Percentiles rank a stretch among this genome's conserved stretches.
Conservation (phyloP, 495 filamentous ascomycete species). For the Rostrohypoxylon terebratum region DNA sequence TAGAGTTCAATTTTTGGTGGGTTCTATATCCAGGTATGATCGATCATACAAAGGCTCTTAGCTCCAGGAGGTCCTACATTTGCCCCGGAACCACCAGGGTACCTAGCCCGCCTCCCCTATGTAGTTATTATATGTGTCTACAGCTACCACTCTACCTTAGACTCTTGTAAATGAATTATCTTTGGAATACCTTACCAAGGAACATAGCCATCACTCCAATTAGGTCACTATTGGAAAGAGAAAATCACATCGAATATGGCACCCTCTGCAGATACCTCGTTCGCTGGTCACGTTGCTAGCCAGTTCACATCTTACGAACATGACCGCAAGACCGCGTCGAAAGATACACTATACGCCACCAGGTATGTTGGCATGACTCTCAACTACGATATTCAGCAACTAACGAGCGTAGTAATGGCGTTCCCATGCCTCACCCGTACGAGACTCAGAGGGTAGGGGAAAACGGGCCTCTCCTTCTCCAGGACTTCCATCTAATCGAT, state of each 20-base stretch:
- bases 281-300: slow-evolving; percentile 40
- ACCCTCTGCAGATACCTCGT: slow-evolving; percentile 44
- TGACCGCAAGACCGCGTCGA: slow-evolving; percentile 44
- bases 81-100: background rate
- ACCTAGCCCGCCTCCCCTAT: background rate
- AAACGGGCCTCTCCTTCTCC: slow-evolving; percentile 67
- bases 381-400: background rate
- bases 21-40: slow-evolving; percentile 1
- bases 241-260: slow-evolving; percentile 31
- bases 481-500: slow-evolving; percentile 67
- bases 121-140: background rate
- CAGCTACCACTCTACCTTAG: background rate
- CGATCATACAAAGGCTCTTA: slow-evolving; percentile 1
- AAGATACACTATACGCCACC: slow-evolving; percentile 41
- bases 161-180: background rate
- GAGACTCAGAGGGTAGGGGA: slow-evolving; percentile 58
- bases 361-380: slow-evolving; percentile 23
- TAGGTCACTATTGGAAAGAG: background rate
- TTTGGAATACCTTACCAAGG: background rate
- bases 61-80: background rate
- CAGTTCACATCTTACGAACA: slow-evolving; percentile 47
- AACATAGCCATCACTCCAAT: background rate
- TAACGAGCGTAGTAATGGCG: slow-evolving; percentile 51
- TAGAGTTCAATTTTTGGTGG: slow-evolving; percentile 7
- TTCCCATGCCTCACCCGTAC: slow-evolving; percentile 68